Base-by-base conservation (phyloP, 345 rosid genomes). In the Abelmoschus esculentus region DNA sequence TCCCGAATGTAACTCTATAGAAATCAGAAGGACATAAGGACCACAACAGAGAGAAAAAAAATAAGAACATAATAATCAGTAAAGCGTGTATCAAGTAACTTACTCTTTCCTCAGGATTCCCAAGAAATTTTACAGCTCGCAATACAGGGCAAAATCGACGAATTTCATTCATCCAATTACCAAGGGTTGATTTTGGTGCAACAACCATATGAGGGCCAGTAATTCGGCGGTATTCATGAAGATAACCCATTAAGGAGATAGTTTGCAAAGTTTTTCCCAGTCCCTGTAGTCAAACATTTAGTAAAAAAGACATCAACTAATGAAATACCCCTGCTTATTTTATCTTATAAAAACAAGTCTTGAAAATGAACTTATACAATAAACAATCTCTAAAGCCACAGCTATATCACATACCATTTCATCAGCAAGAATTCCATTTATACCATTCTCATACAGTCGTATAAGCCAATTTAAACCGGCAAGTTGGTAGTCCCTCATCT, bases 121-220 rank as follows among this genome's bases (percentile, higher is more conserved):
- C 99, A 70, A 96, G 97, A 76, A 96, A 96, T 72, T 96, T 96
- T n/a, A 96, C 90, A 70, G 98, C 92, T 22, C 97, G 98, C 65
- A 96, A 69, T 68, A 83, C 56, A 10, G 98, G 97, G 74, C 99
- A 92, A 78, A 96, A 96, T n/a, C 98, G 91, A 31, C 86, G 91
- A 74, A 96, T 96, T 83, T 96, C 99, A 69, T 92, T 96, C 98
- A 96, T 96, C 99, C 98, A 96, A 76, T 96, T 96, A 69, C 98
- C 99, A 80, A 92, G 97, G 28, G 99, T 92, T 78, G 99, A 96
- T 82, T 96, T 96, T 63, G 99, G 99, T 67, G 99, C 97, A 82
- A 96, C 98, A 22, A 96, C 99, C 99, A 92, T 89, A 75, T 96
- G 99, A 61, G 99, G 99, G 71, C 99, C 99, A 70, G 87, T 84